phyloP scores from a whole-genome alignment of 2,329 filamentous ascomycete species.

The Aspergillus clavatus region DNA sequence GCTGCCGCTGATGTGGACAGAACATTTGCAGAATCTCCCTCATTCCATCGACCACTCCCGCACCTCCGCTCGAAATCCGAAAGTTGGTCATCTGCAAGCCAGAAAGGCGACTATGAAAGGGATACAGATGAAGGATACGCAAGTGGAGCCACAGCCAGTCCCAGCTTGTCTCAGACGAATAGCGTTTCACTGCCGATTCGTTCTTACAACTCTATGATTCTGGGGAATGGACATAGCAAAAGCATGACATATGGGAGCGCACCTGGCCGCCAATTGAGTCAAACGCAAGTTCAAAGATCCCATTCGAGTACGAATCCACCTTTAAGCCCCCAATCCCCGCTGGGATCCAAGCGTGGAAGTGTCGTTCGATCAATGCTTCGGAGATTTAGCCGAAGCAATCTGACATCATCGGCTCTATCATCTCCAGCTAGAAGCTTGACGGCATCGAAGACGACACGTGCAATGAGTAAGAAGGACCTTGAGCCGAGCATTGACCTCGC shows the following conservation, averaged over 20 bases:
- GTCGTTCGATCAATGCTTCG: conserved; percentile 16
- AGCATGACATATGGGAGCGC: conserved; percentile 14
- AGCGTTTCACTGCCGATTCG: conserved; percentile 12
- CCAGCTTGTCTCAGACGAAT: conserved; percentile 9
- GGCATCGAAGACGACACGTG: conserved; percentile 2
- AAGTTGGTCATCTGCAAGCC: conserved; percentile 2
- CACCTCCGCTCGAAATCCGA: conserved; percentile 10
- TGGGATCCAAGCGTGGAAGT: conserved; percentile 19
- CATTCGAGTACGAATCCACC: conserved; percentile 14
- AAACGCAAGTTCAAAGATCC: conserved; percentile 15
- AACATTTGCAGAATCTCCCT: conserved; percentile 20
- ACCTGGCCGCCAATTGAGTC: conserved; percentile 1
- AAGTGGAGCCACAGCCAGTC: conserved; percentile 17
- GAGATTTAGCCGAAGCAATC: conserved; percentile 13
- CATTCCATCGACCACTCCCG: conserved; percentile 21
- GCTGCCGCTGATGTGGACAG: conserved; percentile 32
- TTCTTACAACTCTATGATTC: conserved; percentile 12
- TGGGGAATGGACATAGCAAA: conserved; percentile 15
- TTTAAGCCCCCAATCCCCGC: conserved; percentile 4
- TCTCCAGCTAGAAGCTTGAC: conserved; percentile 10
- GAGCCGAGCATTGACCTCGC: conserved; percentile 36
- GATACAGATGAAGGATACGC: conserved; percentile 27
- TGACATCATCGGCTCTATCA: conserved; percentile 4
- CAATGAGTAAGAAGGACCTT: conserved; percentile 18
- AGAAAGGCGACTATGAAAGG: conserved; percentile 13